These are phyloP conservation scores for Botrytis galanthina DNA, from an alignment of 2,329 filamentous ascomycete species.

Conservation along the genomic window DNA sequence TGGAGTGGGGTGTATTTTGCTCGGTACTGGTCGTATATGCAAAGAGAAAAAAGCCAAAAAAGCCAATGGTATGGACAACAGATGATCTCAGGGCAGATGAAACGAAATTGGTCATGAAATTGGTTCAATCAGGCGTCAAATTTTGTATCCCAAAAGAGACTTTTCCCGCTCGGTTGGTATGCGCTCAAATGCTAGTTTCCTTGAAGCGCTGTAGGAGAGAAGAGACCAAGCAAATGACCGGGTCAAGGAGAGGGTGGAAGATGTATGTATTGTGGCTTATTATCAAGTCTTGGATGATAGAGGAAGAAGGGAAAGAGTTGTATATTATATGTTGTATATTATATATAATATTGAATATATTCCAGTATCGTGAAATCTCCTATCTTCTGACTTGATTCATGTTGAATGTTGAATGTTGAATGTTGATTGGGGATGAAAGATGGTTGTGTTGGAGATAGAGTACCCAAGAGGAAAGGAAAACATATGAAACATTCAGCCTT, in stretches of 20 bases:
- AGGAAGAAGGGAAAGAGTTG: background rate
- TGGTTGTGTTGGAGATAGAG: background rate
- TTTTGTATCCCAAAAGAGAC: background rate
- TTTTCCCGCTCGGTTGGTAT: conserved; percentile 8
- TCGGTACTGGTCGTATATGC: background rate
- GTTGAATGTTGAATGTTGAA: background rate
- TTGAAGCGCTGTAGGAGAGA: background rate
- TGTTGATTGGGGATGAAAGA: background rate
- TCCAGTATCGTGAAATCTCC: background rate
- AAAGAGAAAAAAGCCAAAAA: background rate
- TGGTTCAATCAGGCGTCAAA: background rate
- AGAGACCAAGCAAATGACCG: background rate
- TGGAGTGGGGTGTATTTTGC: background rate
- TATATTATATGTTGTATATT: background rate
- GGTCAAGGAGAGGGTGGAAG: background rate
- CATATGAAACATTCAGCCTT: conserved; percentile 12
- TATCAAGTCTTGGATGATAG: background rate
- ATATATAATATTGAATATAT: background rate
- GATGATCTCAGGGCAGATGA: background rate
- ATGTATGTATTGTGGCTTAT: background rate
- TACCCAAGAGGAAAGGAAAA: background rate
- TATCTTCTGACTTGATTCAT: background rate
- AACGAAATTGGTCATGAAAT: background rate
- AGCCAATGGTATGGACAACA: background rate
- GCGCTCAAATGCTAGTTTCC: background rate